Evolutionary conservation across 768 basidiomycete genomes (phyloP).

Genomic region (Exidia glandulosa): DNA sequence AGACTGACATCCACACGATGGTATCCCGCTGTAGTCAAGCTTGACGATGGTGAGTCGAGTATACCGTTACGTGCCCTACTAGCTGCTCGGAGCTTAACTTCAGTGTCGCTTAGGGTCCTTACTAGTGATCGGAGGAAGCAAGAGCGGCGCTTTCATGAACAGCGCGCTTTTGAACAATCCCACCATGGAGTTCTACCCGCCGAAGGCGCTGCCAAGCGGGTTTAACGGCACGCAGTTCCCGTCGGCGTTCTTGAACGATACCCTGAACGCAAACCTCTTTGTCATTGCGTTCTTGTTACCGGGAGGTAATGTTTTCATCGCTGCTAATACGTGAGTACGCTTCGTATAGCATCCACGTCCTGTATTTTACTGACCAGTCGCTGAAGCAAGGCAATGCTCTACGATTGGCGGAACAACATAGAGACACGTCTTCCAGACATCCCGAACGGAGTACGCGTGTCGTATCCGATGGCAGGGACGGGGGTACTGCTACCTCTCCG

Average conservation of each 20-base stretch:
- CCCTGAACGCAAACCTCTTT: conserved; percentile 74
- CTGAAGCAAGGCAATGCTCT: conserved; percentile 54
- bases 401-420: conserved; percentile 56
- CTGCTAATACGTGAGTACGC: conserved; percentile 42
- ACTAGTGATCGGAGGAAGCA: conserved; percentile 74
- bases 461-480: conserved; percentile 74
- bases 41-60: conserved; percentile 41
- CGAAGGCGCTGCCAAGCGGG: conserved; percentile 58
- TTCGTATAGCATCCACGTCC: background rate
- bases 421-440: conserved; percentile 54
- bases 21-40: conserved; percentile 64
- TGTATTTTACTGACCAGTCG: too few species aligned
- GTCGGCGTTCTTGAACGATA: conserved; percentile 54
- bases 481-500: conserved; percentile 63
- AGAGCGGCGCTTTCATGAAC: conserved; percentile 79
- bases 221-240: conserved; percentile 56
- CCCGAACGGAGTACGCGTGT: conserved; percentile 70
- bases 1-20: conserved; percentile 71
- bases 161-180: conserved; percentile 73
- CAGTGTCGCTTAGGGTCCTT: conserved; percentile 37
- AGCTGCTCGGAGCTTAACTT: background rate
- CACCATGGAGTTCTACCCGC: conserved; percentile 72
- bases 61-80: background rate
- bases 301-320: conserved; percentile 59
- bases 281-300: conserved; percentile 66